Conservation (phyloP, 1,284 basidiomycete species). For the Marasmius fiardii region DNA sequence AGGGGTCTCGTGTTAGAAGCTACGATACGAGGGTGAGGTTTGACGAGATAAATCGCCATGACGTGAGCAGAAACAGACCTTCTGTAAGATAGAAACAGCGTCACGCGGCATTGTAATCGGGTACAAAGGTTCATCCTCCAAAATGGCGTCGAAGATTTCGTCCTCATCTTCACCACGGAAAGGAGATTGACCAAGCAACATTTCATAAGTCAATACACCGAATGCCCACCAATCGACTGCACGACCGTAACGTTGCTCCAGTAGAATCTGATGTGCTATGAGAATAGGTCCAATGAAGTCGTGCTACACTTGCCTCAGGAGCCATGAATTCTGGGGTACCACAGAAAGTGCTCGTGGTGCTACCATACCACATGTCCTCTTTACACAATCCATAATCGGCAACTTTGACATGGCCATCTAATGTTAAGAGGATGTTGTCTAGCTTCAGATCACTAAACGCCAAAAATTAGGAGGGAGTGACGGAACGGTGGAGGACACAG, state of each 20-base stretch:
- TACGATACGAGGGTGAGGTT: constrained; percentile 30
- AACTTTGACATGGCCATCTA: constrained; percentile 98
- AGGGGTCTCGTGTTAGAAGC: constrained; percentile 93
- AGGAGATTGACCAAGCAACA: constrained; percentile 97
- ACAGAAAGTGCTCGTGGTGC: constrained; percentile 99
- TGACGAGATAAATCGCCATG: neutral
- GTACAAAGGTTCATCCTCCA: constrained; percentile 98
- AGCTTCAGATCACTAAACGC: constrained; percentile 86
- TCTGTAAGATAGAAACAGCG: constrained; percentile 93
- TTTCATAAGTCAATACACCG: constrained; percentile 98
- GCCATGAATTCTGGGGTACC: constrained; percentile 99
- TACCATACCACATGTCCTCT: constrained; percentile 97
- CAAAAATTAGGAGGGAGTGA: constrained; percentile 12
- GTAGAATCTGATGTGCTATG: constrained; percentile 67
- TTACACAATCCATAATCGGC: constrained; percentile 99
- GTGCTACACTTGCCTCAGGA: constrained; percentile 69
- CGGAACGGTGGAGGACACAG: constrained; percentile 23
- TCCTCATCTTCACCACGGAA: constrained; percentile 99
- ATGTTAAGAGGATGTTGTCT: constrained; percentile 95
- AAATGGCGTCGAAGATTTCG: constrained; percentile 98
- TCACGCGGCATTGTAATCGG: constrained; percentile 99
- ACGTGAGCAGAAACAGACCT: constrained; percentile 47
- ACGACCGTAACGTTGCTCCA: constrained; percentile 97
- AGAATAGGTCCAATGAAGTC: neutral
- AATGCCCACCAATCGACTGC: constrained; percentile 99